phyloP scores from a whole-genome alignment of 768 basidiomycete genomes.

The Trametes punicea region DNA sequence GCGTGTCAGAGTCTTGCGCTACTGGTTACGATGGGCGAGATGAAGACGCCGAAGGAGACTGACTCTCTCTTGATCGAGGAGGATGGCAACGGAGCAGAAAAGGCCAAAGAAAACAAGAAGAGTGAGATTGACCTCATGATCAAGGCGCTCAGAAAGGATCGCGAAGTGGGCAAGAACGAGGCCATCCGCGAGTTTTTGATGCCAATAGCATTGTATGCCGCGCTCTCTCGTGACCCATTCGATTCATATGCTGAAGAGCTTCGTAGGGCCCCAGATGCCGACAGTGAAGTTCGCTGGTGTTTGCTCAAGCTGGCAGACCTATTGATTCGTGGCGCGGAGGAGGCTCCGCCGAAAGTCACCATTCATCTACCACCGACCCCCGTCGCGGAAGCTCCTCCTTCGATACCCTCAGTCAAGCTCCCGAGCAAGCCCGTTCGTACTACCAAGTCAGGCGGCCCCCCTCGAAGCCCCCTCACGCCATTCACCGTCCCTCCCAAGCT shows the following conservation, averaged over 20 bases:
- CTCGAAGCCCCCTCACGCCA: slow-evolving; percentile 30
- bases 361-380: slow-evolving; percentile 80
- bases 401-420: slow-evolving; percentile 52
- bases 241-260: background rate
- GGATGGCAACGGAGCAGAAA: slow-evolving; percentile 71
- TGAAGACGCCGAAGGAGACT: slow-evolving; percentile 75
- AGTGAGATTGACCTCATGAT: slow-evolving; percentile 83
- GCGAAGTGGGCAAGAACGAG: slow-evolving; percentile 79
- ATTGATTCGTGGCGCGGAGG: slow-evolving; percentile 77
- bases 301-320: slow-evolving; percentile 90
- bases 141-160: slow-evolving; percentile 83
- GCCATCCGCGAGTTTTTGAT: slow-evolving; percentile 76
- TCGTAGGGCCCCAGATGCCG: slow-evolving; percentile 65
- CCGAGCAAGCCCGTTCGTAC: slow-evolving; percentile 39
- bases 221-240: slow-evolving; percentile 4
- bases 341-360: slow-evolving; percentile 81
- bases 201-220: slow-evolving; percentile 73
- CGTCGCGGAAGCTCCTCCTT: slow-evolving; percentile 56
- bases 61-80: slow-evolving; percentile 84
- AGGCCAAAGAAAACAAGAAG: slow-evolving; percentile 71
- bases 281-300: slow-evolving; percentile 89
- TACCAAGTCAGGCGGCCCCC: slow-evolving; percentile 35
- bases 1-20: slow-evolving; percentile 86
- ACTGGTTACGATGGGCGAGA: slow-evolving; percentile 85
- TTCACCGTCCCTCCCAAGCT: slow-evolving; percentile 49